Evolutionary conservation across 2,329 filamentous ascomycete genomes (phyloP).

Genomic region (Colletotrichum falcatum): DNA sequence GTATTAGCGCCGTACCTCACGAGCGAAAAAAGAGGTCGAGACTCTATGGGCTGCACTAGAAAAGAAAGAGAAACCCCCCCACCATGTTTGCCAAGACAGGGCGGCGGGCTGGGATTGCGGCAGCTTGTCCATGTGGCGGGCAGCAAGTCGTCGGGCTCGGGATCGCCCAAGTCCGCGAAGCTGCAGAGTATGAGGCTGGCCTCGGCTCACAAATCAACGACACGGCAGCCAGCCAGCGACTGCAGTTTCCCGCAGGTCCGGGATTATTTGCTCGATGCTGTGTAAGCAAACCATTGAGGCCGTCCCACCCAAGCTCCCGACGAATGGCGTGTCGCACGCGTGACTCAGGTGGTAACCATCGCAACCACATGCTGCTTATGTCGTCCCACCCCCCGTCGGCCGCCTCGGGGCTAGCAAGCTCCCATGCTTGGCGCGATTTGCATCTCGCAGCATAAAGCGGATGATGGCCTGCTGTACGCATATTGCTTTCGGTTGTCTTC

Average conservation of each 20-base stretch:
- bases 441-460: conserved; percentile 19
- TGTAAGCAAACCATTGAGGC: conserved; percentile 24
- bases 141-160: conserved; percentile 32
- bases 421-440: conserved; percentile 9
- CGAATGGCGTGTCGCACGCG: conserved; percentile 7
- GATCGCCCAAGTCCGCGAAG: conserved; percentile 33
- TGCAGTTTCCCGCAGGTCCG: conserved; percentile 17
- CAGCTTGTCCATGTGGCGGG: conserved; percentile 23
- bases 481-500: conserved; percentile 21
- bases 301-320: neutral
- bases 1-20: conserved; percentile 8
- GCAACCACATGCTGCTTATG: conserved; percentile 32
- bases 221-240: conserved; percentile 1
- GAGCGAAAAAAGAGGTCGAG: conserved; percentile 14
- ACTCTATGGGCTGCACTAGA: conserved; percentile 10
- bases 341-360: conserved; percentile 28
- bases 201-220: conserved; percentile 34
- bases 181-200: conserved; percentile 3
- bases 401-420: conserved; percentile 18
- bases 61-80: no score
- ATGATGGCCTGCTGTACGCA: neutral
- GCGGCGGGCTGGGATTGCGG: no score
- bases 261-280: conserved; percentile 20
- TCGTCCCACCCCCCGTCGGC: conserved; percentile 4
- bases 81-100: conserved; percentile 21